Evolutionary conservation across 164 flowering plant genomes (phyloP).

Genomic region (Santalum album): DNA sequence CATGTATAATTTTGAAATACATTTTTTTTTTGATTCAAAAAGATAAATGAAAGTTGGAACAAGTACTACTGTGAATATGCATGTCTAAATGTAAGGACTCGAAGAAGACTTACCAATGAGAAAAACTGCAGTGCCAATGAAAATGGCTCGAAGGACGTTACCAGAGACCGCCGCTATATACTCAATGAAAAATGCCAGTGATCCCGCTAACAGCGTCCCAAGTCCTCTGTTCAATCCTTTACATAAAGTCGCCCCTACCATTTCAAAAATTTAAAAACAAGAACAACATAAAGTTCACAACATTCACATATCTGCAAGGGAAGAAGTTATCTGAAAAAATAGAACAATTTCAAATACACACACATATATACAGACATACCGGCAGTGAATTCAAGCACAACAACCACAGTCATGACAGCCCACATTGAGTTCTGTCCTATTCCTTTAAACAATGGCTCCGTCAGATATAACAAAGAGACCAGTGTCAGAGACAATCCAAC

Average conservation of each 20-base stretch:
- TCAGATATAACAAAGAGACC: constrained; percentile 64
- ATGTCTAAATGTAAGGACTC: background rate
- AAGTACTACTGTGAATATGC: no score
- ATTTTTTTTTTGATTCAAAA: no score
- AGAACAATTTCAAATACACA: no score
- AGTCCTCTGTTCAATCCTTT: constrained; percentile 86
- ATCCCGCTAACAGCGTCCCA: constrained; percentile 76
- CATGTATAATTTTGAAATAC: no score
- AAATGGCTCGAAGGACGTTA: constrained; percentile 42
- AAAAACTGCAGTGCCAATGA: constrained; percentile 67
- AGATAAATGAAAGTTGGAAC: no score
- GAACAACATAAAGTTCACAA: background rate
- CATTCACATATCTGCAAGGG: no score
- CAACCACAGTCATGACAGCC: constrained; percentile 98
- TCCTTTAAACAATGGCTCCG: constrained; percentile 71
- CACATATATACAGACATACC: constrained; percentile 48
- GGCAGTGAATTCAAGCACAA: constrained; percentile 92
- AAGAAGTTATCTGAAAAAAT: no score
- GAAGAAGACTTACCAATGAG: constrained; percentile 38
- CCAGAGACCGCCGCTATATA: constrained; percentile 50
- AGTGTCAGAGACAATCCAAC: constrained; percentile 73
- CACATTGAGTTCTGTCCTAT: constrained; percentile 77
- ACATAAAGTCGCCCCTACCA: constrained; percentile 78
- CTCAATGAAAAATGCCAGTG: constrained; percentile 66
- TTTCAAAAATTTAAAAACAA: background rate